These are phyloP conservation scores for Lepidium didymum DNA, from an alignment of 345 rosid genomes.

Conservation along the genomic window DNA sequence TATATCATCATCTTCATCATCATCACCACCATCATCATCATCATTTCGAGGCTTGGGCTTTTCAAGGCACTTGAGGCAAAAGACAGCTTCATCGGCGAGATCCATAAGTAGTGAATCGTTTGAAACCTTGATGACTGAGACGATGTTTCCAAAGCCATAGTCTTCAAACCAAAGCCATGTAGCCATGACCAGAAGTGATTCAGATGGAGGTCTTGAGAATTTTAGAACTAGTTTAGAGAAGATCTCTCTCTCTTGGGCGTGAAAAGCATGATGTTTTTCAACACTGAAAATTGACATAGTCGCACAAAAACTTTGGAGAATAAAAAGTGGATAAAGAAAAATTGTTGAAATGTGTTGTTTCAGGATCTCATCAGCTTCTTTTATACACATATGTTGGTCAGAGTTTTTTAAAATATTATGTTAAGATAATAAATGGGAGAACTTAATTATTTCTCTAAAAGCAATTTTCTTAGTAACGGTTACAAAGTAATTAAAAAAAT, in stretches of 20 bases:
- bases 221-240: slow-evolving; percentile 28
- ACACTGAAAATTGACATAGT: slow-evolving; percentile 10
- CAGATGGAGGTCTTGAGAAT: slow-evolving; percentile 22
- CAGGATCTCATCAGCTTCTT: not conserved
- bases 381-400: not conserved
- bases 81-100: slow-evolving; percentile 29
- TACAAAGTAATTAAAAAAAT: not conserved
- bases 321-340: not conserved
- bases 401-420: not conserved
- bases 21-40: too few species aligned
- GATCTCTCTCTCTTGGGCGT: slow-evolving; percentile 26
- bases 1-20: too few species aligned
- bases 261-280: slow-evolving; percentile 15
- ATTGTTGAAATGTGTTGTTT: not conserved
- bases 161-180: slow-evolving; percentile 45
- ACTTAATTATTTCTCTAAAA: not conserved
- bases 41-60: not conserved
- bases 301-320: not conserved
- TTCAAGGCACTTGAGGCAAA: slow-evolving; percentile 14
- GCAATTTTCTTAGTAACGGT: not conserved
- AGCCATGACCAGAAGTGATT: slow-evolving; percentile 38
- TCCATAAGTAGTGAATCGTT: slow-evolving; percentile 5
- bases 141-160: slow-evolving; percentile 17
- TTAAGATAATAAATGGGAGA: not conserved
- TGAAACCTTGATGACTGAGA: not conserved